These are phyloP conservation scores for Nannochloris sp. DNA, from an alignment of 139 green algal genomes.

Conservation along the genomic window DNA sequence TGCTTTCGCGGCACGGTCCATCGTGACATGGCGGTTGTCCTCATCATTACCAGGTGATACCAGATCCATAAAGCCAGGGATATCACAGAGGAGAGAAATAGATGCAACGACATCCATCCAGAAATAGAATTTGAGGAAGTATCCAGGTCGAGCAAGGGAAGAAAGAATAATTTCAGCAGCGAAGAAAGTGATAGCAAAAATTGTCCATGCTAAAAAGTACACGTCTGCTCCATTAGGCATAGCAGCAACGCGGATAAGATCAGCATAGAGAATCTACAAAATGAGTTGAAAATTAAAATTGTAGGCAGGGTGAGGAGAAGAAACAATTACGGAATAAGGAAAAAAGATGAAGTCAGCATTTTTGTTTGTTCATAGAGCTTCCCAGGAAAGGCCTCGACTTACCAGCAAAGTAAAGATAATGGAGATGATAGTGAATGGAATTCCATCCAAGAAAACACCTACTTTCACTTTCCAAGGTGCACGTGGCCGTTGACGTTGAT, in stretches of 20 bases:
- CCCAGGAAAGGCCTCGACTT: too few relatives aligned
- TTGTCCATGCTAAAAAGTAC: constrained; percentile 9
- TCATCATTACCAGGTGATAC: not conserved
- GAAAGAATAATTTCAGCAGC: constrained; percentile 43
- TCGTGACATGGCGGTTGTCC: not conserved
- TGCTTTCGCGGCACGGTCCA: constrained; percentile 6
- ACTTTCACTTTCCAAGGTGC: constrained; percentile 5
- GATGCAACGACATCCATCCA: constrained; percentile 77
- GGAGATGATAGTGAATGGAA: constrained; percentile 3
- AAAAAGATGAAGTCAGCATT: too few relatives aligned
- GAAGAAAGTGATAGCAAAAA: constrained; percentile 45
- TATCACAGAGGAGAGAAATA: constrained; percentile 62
- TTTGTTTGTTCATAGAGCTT: too few relatives aligned
- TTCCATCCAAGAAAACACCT: not conserved
- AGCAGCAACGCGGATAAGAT: constrained; percentile 10
- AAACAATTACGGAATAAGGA: too few relatives aligned
- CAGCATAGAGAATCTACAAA: constrained; percentile 22
- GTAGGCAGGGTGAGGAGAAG: too few relatives aligned
- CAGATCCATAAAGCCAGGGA: constrained; percentile 42
- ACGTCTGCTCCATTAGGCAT: constrained; percentile 3
- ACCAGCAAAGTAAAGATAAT: constrained; percentile 13
- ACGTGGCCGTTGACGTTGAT: not conserved
- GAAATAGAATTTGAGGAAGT: constrained; percentile 84
- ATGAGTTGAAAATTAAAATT: too few relatives aligned
- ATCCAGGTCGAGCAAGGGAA: constrained; percentile 36